Base-by-base conservation (phyloP, 352 stramenopile species). In the Pythium plurisporium region DNA sequence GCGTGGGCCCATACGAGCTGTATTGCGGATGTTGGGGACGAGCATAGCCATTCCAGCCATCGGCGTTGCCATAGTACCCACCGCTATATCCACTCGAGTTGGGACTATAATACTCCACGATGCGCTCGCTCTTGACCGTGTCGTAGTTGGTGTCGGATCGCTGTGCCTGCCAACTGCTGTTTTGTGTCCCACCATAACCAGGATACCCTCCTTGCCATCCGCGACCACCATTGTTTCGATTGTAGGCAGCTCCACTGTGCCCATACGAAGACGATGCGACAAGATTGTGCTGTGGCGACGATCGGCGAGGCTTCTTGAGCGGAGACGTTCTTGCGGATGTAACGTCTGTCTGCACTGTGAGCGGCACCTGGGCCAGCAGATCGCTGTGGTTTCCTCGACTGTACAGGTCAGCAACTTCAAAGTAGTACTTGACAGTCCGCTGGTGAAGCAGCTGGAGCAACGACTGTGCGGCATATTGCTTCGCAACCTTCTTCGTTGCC, bases 401-500 rank as follows among this genome's bases (percentile, higher is more conserved):
- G 66, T 92, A 92, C 31, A 89, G 58, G 20, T 90, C 78, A 1
- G 78, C 78, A n/a, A 92, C 70, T 52, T 87, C 68, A 26, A 79
- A 42, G 37, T 90, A 92, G 26, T 67, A 74, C 26, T 55, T 69
- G 5, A 64, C 64, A 2, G 68, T 74, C 17, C 64, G 74, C 48
- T 87, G 66, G 27, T 92, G 79, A 11, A 94, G 62, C 46, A 83
- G 26, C n/a, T 69, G 69, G 11, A 94, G 68, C 38, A 92, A 65
- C 19, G 82, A 67, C 62, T 94, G 84, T 0, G 84, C 82, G 27
- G 76, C 81, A 30, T 87, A 66, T 44, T 94, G 84, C 70, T 92
- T 94, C 19, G 84, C 75, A 23, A 89, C 72, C 54, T 89, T 88
- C 55, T 94, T 94, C 5, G 82, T 91, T 14, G 80, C 79, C 8